Percentiles rank a stretch among this genome's conserved stretches.
Conservation (phyloP, 495 filamentous ascomycete genomes). For the Penicillium nucicola region DNA sequence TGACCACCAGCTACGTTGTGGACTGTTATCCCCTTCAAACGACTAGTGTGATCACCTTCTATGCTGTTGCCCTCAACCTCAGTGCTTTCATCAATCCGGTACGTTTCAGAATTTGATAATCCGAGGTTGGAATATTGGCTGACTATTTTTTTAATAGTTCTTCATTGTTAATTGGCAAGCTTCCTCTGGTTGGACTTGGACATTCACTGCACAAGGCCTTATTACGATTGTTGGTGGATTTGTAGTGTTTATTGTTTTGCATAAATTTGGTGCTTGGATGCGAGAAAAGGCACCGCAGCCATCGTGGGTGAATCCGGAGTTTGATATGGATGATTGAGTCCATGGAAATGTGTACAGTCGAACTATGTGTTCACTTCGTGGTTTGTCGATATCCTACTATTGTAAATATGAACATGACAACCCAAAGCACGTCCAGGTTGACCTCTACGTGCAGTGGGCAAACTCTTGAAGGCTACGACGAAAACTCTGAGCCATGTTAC, state of each 20-base stretch:
- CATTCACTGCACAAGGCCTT: conserved; percentile 53
- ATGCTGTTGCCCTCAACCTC: conserved; percentile 58
- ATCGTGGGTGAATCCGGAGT: conserved; percentile 44
- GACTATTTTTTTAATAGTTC: conserved; percentile 33
- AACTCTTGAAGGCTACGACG: too few relatives aligned
- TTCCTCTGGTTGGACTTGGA: conserved; percentile 53
- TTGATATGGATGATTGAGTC: conserved; percentile 21
- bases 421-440: too few relatives aligned
- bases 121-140: background rate
- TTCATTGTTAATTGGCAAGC: conserved; percentile 56
- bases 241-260: conserved; percentile 39
- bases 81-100: conserved; percentile 47
- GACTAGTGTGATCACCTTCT: conserved; percentile 59
- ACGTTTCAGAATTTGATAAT: conserved; percentile 6
- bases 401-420: too few relatives aligned
- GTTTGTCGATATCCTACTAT: too few relatives aligned
- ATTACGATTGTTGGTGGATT: conserved; percentile 44
- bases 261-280: conserved; percentile 42
- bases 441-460: too few relatives aligned
- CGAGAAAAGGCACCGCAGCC: conserved; percentile 27
- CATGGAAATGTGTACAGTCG: background rate
- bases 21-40: conserved; percentile 57
- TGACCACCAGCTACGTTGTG: conserved; percentile 54
- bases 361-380: too few relatives aligned
- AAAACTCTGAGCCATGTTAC: too few relatives aligned